Conservation (phyloP, 257 asterid genomes). For the Nicotiana noctiflora region DNA sequence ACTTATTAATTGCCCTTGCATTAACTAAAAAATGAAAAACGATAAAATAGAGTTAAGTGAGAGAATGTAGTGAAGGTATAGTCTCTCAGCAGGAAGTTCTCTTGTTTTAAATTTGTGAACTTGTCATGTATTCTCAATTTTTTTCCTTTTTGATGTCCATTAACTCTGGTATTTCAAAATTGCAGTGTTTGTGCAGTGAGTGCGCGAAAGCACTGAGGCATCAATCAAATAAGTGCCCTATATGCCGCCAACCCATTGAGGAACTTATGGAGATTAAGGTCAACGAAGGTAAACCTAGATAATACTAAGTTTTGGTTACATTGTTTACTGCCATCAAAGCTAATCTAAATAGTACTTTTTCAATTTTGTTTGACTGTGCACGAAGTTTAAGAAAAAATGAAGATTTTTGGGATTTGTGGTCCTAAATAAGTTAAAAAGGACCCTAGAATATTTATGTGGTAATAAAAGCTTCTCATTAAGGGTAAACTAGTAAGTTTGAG, state of each 20-base stretch:
- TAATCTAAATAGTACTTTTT: neutral
- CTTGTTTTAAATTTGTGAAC: neutral
- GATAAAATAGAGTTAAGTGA: neutral
- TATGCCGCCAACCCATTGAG: constrained; percentile 80
- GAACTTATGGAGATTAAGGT: constrained; percentile 86
- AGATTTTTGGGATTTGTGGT: too few species aligned
- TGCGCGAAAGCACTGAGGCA: constrained; percentile 80
- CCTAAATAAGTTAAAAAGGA: too few species aligned
- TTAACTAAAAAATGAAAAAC: neutral
- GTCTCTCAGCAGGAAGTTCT: neutral
- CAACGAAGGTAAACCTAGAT: constrained; percentile 43
- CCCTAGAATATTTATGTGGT: too few species aligned
- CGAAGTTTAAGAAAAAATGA: too few species aligned
- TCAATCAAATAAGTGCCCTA: constrained; percentile 79
- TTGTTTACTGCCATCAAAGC: neutral
- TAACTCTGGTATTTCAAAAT: constrained; percentile 8
- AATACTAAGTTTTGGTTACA: neutral
- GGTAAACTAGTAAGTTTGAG: too few species aligned
- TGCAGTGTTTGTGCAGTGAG: constrained; percentile 78
- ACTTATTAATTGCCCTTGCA: neutral
- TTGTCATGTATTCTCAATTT: neutral
- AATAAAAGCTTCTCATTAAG: too few species aligned
- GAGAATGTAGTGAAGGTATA: neutral
- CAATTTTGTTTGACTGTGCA: too few species aligned
- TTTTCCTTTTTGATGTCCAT: neutral